Evolutionary conservation across 495 filamentous ascomycete genomes (phyloP), one percentile per base, ranked within the genome.

Genomic region (Penicillium silybi): DNA sequence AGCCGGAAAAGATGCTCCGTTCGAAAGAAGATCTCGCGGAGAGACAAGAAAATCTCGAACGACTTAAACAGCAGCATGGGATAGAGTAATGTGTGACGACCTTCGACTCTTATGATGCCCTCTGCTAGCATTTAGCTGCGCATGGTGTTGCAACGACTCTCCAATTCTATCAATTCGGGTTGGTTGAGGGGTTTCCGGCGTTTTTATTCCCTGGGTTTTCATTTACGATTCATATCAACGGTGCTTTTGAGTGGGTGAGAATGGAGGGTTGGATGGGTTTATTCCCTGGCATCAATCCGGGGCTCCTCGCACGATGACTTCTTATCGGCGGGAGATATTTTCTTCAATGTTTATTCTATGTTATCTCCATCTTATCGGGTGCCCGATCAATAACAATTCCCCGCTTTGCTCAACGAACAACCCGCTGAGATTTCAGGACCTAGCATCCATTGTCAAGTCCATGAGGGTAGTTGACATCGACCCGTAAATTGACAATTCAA

Each of bases 31-130:
- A 97, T 73, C 80, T 98, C 51, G 88, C 90, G 54, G 86, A 90
- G 68, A 88, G 93, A 72, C 89, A 96, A 75, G 87, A 95, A 66
- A 95, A 92, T 77, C 80, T 98, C 85, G 93, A 96, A 84, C 88
- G 88, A 77, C 82, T 96, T 75, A 98, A 98, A 79, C 85, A 86
- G 67, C 89, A 97, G 69, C 90, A 98, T 73, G 92, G 91, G 64
- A 98, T 98, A 81, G 95, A 96, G 83, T 98, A 86, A 92, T 54
- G 60, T 65, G 60, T 65, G 57, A 65, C 56, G 62, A 62, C 44
- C 61, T 63, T 62, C 42, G 35, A 50, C 65, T 61, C 53, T 68
- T 59, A 65, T 63, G 56, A 58, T 71, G 62, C 65, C 63, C 66
- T 67, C 63, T 73, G 62, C 65, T 59, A 61, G 62, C 66, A 68